phyloP scores from a whole-genome alignment of 148 eudicot species.

The Vaccinium vitisidaea region DNA sequence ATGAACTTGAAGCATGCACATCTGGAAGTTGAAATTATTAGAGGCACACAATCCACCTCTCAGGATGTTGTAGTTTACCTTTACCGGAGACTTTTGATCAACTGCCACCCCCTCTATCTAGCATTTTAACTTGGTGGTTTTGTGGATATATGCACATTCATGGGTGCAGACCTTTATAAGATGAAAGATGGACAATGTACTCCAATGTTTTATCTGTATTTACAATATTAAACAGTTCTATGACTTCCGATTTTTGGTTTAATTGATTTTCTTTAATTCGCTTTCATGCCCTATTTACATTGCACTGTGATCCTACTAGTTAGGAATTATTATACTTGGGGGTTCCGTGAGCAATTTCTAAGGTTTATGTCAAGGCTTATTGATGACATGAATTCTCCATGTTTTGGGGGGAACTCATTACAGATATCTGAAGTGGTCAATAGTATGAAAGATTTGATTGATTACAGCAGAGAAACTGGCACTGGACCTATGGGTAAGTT shows the following conservation, averaged over 20 bases:
- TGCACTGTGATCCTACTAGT: not conserved
- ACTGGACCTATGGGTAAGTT: slow-evolving; percentile 93
- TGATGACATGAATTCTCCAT: not conserved
- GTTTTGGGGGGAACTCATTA: slow-evolving; percentile 12
- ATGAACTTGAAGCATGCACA: not conserved
- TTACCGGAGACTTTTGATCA: not conserved
- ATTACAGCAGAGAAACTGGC: slow-evolving; percentile 72
- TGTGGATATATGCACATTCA: not conserved
- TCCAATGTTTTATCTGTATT: not conserved
- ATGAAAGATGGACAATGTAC: not conserved
- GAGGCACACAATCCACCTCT: not conserved
- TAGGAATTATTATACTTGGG: not conserved
- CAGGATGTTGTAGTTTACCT: not conserved
- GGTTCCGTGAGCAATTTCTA: not conserved
- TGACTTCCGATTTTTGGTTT: not conserved
- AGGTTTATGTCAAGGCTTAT: not conserved
- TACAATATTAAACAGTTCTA: not conserved
- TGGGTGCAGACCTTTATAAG: not conserved
- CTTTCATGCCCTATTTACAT: not conserved
- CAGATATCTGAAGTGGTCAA: slow-evolving; percentile 98
- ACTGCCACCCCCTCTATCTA: not conserved
- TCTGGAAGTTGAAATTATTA: not conserved
- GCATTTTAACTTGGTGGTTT: not conserved
- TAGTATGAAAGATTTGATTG: slow-evolving; percentile 96
- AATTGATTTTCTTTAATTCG: not conserved